phyloP scores from a whole-genome alignment of 2,329 filamentous ascomycete species.

The Epichloe aotearoae region DNA sequence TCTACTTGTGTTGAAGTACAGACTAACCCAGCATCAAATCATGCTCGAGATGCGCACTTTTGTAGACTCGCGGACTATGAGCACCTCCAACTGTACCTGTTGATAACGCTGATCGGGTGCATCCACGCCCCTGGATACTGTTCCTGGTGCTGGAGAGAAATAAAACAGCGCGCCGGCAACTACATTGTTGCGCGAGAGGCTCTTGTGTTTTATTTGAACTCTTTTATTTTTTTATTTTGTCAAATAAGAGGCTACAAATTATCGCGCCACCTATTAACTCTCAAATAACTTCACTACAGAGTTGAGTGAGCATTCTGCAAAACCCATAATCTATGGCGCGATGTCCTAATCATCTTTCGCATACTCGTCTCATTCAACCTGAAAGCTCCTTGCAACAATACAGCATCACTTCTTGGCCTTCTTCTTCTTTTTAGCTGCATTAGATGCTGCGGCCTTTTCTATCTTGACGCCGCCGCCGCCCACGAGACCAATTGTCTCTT shows the following conservation, averaged over 20 bases:
- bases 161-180: background rate
- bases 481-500: slow-evolving; percentile 51
- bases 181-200: background rate
- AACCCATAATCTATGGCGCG: background rate
- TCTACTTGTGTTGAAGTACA: background rate
- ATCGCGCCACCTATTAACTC: background rate
- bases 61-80: background rate
- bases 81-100: background rate
- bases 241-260: background rate
- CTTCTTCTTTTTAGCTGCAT: slow-evolving; percentile 35
- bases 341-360: background rate
- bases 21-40: background rate
- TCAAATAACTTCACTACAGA: background rate
- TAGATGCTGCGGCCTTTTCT: slow-evolving; percentile 37
- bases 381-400: background rate
- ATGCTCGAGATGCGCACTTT: background rate
- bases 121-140: background rate
- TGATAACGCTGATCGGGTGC: background rate
- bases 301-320: too few species aligned
- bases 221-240: background rate
- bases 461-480: slow-evolving; percentile 53
- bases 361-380: background rate
- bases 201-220: background rate
- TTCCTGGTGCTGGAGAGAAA: background rate
- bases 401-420: slow-evolving; percentile 35